phyloP scores from a whole-genome alignment of 2,329 filamentous ascomycete species.

The Fusarium graminum region DNA sequence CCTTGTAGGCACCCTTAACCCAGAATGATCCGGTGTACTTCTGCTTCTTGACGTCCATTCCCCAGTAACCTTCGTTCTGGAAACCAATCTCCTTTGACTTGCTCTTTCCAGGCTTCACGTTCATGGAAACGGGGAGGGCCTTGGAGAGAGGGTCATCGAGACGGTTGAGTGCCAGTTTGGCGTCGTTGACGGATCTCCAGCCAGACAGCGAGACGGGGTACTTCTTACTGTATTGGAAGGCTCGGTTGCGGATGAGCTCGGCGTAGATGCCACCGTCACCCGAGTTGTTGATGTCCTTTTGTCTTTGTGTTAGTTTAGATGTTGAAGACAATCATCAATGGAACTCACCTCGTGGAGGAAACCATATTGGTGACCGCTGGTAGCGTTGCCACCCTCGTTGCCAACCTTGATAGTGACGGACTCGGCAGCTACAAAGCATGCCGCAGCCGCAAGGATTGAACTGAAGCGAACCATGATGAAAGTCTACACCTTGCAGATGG shows the following conservation, averaged over 20 bases:
- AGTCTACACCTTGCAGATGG: constrained; percentile 5
- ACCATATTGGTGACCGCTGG: constrained; percentile 60
- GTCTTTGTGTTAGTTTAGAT: background rate
- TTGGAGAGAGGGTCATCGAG: constrained; percentile 63
- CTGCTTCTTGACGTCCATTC: constrained; percentile 64
- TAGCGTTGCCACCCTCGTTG: constrained; percentile 57
- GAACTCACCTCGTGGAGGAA: constrained; percentile 59
- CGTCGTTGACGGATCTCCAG: constrained; percentile 60
- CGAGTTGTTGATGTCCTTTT: constrained; percentile 73
- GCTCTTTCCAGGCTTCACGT: constrained; percentile 53
- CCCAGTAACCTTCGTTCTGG: constrained; percentile 69
- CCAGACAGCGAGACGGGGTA: constrained; percentile 60
- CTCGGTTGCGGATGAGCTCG: constrained; percentile 77
- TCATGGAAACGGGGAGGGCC: constrained; percentile 66
- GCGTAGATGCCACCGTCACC: constrained; percentile 81
- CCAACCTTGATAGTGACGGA: constrained; percentile 56
- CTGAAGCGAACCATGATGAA: constrained; percentile 38
- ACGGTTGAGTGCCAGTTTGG: constrained; percentile 62
- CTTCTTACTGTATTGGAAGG: constrained; percentile 69
- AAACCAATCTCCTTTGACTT: constrained; percentile 59
- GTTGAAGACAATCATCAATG: background rate
- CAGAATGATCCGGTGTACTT: constrained; percentile 66
- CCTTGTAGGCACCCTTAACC: constrained; percentile 63
- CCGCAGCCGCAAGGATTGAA: constrained; percentile 37
- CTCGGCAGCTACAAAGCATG: constrained; percentile 27